Conservation (phyloP, 805 yeast species). For the Starmerella etchellsii region DNA sequence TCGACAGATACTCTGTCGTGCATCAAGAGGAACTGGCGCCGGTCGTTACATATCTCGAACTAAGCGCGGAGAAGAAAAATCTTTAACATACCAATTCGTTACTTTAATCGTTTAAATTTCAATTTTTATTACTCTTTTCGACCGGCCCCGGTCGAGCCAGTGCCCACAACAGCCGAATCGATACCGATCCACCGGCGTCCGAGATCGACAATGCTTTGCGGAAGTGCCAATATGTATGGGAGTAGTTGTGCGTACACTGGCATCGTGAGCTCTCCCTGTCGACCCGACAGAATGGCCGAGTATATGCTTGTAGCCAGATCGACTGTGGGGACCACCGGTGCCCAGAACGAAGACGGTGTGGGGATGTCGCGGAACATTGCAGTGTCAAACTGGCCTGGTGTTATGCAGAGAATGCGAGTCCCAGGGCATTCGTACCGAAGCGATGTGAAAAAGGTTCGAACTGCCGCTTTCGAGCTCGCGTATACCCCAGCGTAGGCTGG, state of each 20-base stretch:
- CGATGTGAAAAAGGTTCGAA: conserved; percentile 60
- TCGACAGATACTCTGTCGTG: conserved; percentile 15
- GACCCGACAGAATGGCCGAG: conserved; percentile 15
- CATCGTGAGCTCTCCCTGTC: conserved; percentile 47
- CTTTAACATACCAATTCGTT: background rate
- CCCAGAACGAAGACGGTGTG: conserved; percentile 55
- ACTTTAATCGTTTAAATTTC: background rate
- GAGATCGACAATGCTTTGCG: conserved; percentile 51
- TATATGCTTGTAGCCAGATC: conserved; percentile 46
- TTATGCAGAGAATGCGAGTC: conserved; percentile 52
- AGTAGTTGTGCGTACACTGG: conserved; percentile 59
- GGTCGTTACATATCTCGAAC: conserved; percentile 1
- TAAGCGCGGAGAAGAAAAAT: background rate
- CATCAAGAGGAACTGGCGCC: conserved; percentile 6
- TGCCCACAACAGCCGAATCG: conserved; percentile 30
- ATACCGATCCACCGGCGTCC: conserved; percentile 48
- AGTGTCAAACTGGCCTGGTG: conserved; percentile 71
- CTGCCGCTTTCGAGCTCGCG: conserved; percentile 72
- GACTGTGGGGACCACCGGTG: conserved; percentile 58
- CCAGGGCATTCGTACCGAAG: conserved; percentile 47
- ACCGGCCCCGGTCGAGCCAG: too few relatives aligned
- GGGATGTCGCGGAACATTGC: conserved; percentile 50
- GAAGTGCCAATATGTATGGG: conserved; percentile 50
- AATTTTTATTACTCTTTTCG: too few relatives aligned
- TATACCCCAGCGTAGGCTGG: conserved; percentile 62